A percentile compares a stretch with the other conserved stretches of the same genome.
These are phyloP conservation scores for Eucalyptus cloeziana DNA, from an alignment of 345 rosid species.

Conservation along the genomic window DNA sequence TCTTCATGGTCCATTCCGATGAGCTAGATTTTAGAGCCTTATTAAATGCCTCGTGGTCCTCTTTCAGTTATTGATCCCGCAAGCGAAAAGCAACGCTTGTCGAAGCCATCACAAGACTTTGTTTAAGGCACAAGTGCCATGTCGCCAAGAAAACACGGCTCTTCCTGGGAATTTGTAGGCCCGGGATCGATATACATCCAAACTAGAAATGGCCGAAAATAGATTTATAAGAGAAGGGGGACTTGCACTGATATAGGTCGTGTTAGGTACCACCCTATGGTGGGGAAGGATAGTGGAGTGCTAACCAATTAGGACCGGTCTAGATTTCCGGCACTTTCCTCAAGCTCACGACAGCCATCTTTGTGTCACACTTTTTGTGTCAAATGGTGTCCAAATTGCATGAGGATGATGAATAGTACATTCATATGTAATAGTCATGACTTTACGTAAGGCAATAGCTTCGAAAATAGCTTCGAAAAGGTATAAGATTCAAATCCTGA, in stretches of 20 bases:
- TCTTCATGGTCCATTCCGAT: neutral
- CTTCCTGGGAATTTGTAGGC: neutral
- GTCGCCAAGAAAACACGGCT: neutral
- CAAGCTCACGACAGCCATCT: neutral
- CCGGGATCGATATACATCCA: neutral
- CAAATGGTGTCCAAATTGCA: neutral
- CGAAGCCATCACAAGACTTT: neutral
- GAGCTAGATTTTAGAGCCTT: neutral
- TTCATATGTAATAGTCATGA: neutral
- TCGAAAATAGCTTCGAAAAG: neutral
- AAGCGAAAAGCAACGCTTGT: neutral
- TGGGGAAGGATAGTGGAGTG: neutral
- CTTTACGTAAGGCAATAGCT: neutral
- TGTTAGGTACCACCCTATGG: neutral
- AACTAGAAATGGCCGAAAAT: neutral
- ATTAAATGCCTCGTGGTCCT: neutral
- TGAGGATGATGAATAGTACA: neutral
- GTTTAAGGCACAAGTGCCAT: neutral
- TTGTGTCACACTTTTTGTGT: neutral
- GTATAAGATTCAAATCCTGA: neutral
- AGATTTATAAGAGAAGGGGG: neutral
- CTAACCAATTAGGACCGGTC: neutral
- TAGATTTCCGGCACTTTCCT: neutral
- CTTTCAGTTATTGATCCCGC: neutral
- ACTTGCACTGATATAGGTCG: neutral